Base-by-base conservation (phyloP, 225 moss, liverwort and hornwort species). In the Polytrichum formosum region DNA sequence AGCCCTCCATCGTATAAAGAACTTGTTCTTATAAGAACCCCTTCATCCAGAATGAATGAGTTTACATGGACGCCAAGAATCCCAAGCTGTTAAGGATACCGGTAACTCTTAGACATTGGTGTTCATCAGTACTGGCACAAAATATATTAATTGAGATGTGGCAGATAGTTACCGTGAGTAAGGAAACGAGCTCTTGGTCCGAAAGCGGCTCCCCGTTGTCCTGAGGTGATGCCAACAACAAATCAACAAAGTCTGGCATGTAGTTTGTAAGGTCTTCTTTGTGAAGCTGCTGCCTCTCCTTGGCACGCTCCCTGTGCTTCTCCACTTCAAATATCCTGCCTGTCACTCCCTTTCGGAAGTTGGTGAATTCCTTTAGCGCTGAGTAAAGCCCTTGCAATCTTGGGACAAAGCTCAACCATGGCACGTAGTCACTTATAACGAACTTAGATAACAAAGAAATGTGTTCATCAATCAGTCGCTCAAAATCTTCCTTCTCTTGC, bases 211-310 rank as follows among this genome's bases (percentile, higher is more conserved):
- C 67, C n/a, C 83, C 79, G 23, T 35, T 74, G 59, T 87, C 75
- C 9, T 75, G 62, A 20, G 76, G 78, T 54, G 84, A 83, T 53
- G 81, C 81, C 22, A 82, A 68, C 13, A 93, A 46, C 62, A 81
- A 73, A 22, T 89, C 89, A 9, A 93, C 87, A 65, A 93, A 91
- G 29, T 85, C 91, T 27, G 74, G 74, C 61, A 83, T 58, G 53
- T 80, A 68, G 1, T 76, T 28, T 35, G 70, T 37, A 46, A 58
- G 30, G 26, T 37, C 18, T 25, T 69, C 5, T 20, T 37, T 46
- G 22, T 69, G 67, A 26, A 53, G 30, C 72, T 73, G 65, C 17
- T 74, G 79, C 35, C 76, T 67, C 27, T 73, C 73, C 21, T 73
- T 70, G 18, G 83, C 83, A n/a, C 54, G 72, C 28, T 73, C 70